Conservation (phyloP, 1,284 basidiomycete genomes). For the Pyrrhoderma lamaoense region DNA sequence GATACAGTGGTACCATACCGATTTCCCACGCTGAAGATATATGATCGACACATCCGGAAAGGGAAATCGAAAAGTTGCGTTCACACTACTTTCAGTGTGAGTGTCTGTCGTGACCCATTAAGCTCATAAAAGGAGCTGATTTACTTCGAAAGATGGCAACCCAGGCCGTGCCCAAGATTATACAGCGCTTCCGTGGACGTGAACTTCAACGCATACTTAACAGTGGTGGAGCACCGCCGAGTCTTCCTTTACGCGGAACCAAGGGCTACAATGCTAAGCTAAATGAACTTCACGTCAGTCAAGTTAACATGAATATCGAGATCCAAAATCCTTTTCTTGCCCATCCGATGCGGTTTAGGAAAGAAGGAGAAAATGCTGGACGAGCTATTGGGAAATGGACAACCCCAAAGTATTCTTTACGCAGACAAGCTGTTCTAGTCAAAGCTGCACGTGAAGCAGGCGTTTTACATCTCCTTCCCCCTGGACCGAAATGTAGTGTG, state of each 20-base stretch:
- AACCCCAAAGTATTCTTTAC: constrained; percentile 59
- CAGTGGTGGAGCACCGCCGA: neutral
- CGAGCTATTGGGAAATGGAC: constrained; percentile 41
- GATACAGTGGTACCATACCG: too few relatives aligned
- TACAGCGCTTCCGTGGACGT: constrained; percentile 19
- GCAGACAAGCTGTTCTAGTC: constrained; percentile 69
- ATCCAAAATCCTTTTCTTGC: constrained; percentile 15
- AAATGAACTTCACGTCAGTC: neutral
- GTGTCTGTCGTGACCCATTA: too few relatives aligned
- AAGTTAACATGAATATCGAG: neutral
- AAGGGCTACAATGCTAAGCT: neutral
- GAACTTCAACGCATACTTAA: constrained; percentile 15
- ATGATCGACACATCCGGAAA: too few relatives aligned
- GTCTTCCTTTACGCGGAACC: neutral
- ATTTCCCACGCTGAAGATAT: too few relatives aligned
- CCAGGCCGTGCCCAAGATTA: constrained; percentile 10
- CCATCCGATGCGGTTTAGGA: neutral
- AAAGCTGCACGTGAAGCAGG: constrained; percentile 49
- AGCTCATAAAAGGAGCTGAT: too few relatives aligned
- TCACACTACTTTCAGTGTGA: too few relatives aligned
- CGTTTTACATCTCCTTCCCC: constrained; percentile 21
- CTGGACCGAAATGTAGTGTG: constrained; percentile 14
- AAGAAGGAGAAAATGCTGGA: neutral
- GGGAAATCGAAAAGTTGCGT: too few relatives aligned
- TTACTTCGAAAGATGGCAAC: neutral